Conservation (phyloP, 2,329 filamentous ascomycete species). For the Fusarium albosuccineum region DNA sequence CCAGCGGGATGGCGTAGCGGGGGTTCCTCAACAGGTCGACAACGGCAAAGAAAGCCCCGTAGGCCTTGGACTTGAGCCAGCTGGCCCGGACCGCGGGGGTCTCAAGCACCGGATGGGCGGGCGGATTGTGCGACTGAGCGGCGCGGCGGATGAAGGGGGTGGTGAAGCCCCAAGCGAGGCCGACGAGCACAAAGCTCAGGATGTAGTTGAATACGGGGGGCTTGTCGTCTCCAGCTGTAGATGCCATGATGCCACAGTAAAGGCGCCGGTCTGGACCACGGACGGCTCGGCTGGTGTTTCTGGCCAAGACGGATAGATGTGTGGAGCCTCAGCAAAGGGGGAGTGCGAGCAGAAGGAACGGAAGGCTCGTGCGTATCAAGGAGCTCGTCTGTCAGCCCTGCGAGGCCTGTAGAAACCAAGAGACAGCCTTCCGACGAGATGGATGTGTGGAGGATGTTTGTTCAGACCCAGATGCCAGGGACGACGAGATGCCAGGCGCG, state of each 20-base stretch:
- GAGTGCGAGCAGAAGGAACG: slow-evolving; percentile 29
- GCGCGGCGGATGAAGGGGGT: slow-evolving; percentile 93
- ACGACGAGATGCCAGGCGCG: slow-evolving; percentile 31
- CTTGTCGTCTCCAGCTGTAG: slow-evolving; percentile 42
- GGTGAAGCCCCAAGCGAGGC: slow-evolving; percentile 92
- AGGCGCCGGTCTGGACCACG: slow-evolving; percentile 23
- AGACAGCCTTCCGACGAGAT: slow-evolving; percentile 3
- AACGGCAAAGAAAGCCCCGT: slow-evolving; percentile 79
- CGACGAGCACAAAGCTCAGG: slow-evolving; percentile 89
- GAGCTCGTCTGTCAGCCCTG: slow-evolving; percentile 20
- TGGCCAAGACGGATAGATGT: not conserved
- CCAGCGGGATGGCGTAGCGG: slow-evolving; percentile 84
- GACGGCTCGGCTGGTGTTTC: not conserved
- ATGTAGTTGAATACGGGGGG: slow-evolving; percentile 82
- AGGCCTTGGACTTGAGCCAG: slow-evolving; percentile 72
- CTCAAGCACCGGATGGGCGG: slow-evolving; percentile 67
- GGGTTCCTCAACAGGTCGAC: slow-evolving; percentile 84
- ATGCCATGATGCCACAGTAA: slow-evolving; percentile 27
- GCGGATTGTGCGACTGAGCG: slow-evolving; percentile 79
- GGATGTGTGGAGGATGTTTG: slow-evolving; percentile 36
- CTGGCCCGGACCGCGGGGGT: slow-evolving; percentile 65
- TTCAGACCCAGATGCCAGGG: slow-evolving; percentile 13
- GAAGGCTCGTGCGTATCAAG: slow-evolving; percentile 36
- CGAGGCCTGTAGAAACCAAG: slow-evolving; percentile 26
- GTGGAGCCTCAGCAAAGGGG: not conserved